Percentiles rank a stretch among this genome's conserved stretches.
These are phyloP conservation scores for Russula sp. DNA, from an alignment of 768 basidiomycete species.

Conservation along the genomic window DNA sequence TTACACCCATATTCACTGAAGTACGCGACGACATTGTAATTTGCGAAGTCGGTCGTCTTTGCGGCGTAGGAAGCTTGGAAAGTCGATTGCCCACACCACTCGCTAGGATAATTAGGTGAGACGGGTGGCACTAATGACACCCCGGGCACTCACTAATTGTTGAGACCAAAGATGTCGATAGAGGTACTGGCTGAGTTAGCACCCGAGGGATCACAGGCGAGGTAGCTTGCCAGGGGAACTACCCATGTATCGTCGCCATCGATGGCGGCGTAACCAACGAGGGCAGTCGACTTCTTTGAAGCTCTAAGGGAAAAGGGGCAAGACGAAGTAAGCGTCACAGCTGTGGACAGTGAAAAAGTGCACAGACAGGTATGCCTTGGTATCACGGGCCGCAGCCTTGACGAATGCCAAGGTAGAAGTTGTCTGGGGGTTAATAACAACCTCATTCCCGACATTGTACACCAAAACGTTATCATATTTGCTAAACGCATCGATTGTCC, in stretches of 20 bases:
- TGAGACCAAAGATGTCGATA: conserved; percentile 84
- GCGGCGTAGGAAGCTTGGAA: conserved; percentile 52
- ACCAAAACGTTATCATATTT: conserved; percentile 88
- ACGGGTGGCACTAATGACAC: neutral
- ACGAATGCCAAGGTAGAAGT: conserved; percentile 72
- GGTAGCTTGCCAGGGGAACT: conserved; percentile 64
- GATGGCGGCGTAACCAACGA: conserved; percentile 84
- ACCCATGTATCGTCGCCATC: conserved; percentile 63
- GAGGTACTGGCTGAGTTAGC: conserved; percentile 50
- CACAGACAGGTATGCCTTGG: conserved; percentile 78
- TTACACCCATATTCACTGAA: conserved; percentile 87
- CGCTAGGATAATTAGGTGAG: conserved; percentile 38
- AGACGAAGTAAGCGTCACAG: neutral
- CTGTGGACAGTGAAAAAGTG: neutral
- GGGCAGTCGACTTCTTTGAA: conserved; percentile 57
- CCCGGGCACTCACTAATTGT: conserved; percentile 62
- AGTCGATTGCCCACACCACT: conserved; percentile 73
- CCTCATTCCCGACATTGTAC: conserved; percentile 88
- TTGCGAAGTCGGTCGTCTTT: conserved; percentile 48
- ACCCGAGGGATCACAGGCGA: conserved; percentile 64
- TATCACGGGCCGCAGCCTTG: conserved; percentile 87
- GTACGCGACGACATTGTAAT: conserved; percentile 77
- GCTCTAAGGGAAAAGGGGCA: conserved; percentile 13
- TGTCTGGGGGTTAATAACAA: conserved; percentile 45
- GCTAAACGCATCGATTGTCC: conserved; percentile 71